Evolutionary conservation across 1,284 basidiomycete species (phyloP).

Genomic region (Fomes fomentarius): DNA sequence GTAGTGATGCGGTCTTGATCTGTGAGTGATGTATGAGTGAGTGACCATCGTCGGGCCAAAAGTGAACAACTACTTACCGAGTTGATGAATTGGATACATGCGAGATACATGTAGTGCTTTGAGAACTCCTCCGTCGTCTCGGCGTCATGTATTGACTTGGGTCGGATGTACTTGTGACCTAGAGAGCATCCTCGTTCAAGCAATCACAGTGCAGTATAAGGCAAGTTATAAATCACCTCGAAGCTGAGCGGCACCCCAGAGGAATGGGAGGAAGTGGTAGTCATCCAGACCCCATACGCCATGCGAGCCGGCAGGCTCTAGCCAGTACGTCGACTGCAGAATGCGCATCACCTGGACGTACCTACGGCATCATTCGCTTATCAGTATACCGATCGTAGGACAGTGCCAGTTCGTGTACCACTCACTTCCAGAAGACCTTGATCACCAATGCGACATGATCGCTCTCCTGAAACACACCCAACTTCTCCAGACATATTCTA

Average conservation of each 20-base stretch:
- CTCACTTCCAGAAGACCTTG: constrained; percentile 87
- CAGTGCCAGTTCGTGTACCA: background rate
- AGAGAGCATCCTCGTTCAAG: background rate
- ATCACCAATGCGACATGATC: constrained; percentile 85
- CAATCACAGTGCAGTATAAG: background rate
- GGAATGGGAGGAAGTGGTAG: constrained; percentile 95
- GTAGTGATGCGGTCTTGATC: constrained; percentile 94
- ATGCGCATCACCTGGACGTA: constrained; percentile 91
- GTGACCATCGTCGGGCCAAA: background rate
- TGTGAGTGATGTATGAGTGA: constrained; percentile 32
- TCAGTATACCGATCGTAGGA: background rate
- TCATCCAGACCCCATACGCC: constrained; percentile 99
- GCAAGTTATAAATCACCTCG: constrained; percentile 48
- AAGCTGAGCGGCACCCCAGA: constrained; percentile 88
- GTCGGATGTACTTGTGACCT: constrained; percentile 90
- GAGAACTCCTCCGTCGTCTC: constrained; percentile 95
- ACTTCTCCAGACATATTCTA: constrained; percentile 82
- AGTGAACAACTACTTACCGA: constrained; percentile 59
- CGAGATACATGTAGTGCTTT: constrained; percentile 95
- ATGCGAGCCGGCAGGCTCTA: constrained; percentile 97
- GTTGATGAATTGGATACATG: constrained; percentile 97
- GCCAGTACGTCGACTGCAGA: constrained; percentile 95
- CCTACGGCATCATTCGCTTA: constrained; percentile 39
- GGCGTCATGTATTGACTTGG: constrained; percentile 90
- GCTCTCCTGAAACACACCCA: constrained; percentile 66